Evolutionary conservation across 108 stramenopile species (phyloP), one percentile per base, ranked within the genome.

Genomic region (Nitzschia palea): DNA sequence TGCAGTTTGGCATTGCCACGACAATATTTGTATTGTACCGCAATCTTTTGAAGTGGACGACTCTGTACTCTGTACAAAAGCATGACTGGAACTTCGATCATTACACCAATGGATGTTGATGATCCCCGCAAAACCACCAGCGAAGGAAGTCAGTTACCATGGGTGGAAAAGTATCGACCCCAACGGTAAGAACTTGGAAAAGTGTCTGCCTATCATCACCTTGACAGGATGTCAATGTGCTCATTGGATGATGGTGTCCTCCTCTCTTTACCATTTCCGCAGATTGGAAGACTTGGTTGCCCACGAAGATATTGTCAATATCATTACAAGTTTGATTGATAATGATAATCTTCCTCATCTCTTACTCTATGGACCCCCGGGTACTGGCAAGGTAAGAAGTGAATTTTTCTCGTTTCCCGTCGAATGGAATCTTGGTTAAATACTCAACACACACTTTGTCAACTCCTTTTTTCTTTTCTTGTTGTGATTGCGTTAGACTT

Each of bases 81-180:
- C 54, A 55, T 55, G 54, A n/a, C 54, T 5, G 54, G 17, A 6
- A n/a, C 30, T 31, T 32, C 30, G 4, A 29, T 55, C 4, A 30
- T 55, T n/a, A 55, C 54, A 31, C 59, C 62, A 6, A 63, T 63
- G 62, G 47, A 63, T 8, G 45, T 63, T 18, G 62, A 63, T 29
- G 37, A 25, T 23, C 23, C 44, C 9, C 23, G 25, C 45, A 63
- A 63, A 48, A 48, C n/a, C 4, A 32, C 28, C 3, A 23, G 32
- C 26, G 45, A 63, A 48, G 35, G 35, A 17, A 67, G 22, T 22
- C 82, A 86, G 53, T 58, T 93, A 77, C 97, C 97, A 44, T 98
- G 95, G 97, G 95, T 98, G 1, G 97, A 98, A 67, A 98, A 96
- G 58, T 98, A 98, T 79, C 90, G 97, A 15, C 97, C 97, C 0